Evolutionary conservation across 2,329 filamentous ascomycete species (phyloP).

Genomic region (Paecilomyces niveus): DNA sequence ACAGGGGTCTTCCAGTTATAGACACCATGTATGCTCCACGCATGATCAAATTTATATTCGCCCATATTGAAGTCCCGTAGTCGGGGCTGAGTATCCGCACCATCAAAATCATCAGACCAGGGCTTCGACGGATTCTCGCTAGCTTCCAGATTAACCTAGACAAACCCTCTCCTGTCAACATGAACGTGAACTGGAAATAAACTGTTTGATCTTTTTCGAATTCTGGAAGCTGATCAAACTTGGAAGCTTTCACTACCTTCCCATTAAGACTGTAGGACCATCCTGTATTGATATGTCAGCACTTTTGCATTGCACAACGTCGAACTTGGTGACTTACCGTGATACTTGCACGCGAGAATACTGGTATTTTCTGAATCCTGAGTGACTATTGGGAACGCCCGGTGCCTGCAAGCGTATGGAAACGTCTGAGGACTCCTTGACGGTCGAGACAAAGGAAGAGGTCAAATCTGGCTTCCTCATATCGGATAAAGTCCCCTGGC

Average conservation of each 20-base stretch:
- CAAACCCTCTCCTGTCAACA: slow-evolving; percentile 48
- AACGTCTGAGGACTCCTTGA: too few species aligned
- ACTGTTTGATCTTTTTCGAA: slow-evolving; percentile 49
- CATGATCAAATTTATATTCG: slow-evolving; percentile 49
- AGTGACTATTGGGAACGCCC: too few species aligned
- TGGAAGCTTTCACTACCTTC: slow-evolving; percentile 52
- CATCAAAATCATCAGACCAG: slow-evolving; percentile 48
- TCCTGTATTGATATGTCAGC: not conserved
- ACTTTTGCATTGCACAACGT: too few species aligned
- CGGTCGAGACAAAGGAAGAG: too few species aligned
- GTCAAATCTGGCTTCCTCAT: too few species aligned
- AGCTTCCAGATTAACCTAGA: slow-evolving; percentile 53
- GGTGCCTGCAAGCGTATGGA: too few species aligned
- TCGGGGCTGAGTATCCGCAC: slow-evolving; percentile 41
- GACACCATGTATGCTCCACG: slow-evolving; percentile 50
- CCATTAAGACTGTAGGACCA: slow-evolving; percentile 54
- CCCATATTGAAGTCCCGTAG: slow-evolving; percentile 45
- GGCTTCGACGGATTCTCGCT: slow-evolving; percentile 26
- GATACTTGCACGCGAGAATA: too few species aligned
- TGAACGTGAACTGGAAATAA: slow-evolving; percentile 49
- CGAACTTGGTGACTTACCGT: too few species aligned
- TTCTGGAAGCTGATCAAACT: slow-evolving; percentile 46
- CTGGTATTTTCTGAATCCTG: too few species aligned
- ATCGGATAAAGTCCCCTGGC: too few species aligned
- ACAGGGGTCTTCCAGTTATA: slow-evolving; percentile 57